phyloP scores from a whole-genome alignment of 768 basidiomycete species.

The Pulveroboletus sp. region DNA sequence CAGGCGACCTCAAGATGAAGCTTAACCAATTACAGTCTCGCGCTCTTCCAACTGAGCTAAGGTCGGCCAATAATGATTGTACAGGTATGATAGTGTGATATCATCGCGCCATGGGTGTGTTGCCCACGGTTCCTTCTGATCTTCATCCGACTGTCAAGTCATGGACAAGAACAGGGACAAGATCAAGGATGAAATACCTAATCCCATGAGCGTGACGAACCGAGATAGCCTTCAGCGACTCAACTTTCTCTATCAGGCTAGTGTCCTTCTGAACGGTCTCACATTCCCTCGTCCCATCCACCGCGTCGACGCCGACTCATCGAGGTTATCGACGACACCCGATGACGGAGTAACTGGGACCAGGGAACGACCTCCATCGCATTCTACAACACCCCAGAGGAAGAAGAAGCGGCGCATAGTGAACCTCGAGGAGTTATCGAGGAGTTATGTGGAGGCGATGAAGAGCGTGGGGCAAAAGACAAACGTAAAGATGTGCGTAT shows the following conservation, averaged over 20 bases:
- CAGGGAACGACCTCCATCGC: not conserved
- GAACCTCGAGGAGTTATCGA: slow-evolving; percentile 50
- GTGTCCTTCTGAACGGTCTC: slow-evolving; percentile 51
- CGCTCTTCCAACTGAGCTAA: slow-evolving; percentile 48
- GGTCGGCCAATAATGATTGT: slow-evolving; percentile 11
- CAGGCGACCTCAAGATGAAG: slow-evolving; percentile 41
- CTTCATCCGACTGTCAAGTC: not conserved
- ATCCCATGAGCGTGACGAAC: slow-evolving; percentile 54
- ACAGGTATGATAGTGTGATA: no score
- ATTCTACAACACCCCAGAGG: not conserved
- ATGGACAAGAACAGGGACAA: slow-evolving; percentile 70
- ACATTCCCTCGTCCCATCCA: slow-evolving; percentile 8
- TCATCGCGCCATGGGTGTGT: no score
- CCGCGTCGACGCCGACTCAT: not conserved
- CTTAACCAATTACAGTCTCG: slow-evolving; percentile 39
- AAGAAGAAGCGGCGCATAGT: slow-evolving; percentile 28
- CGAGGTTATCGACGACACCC: not conserved
- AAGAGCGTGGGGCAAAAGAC: slow-evolving; percentile 68
- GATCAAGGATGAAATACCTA: slow-evolving; percentile 52
- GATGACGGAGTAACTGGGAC: not conserved
- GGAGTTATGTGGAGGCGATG: slow-evolving; percentile 63
- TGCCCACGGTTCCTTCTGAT: no score
- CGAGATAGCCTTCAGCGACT: slow-evolving; percentile 77
- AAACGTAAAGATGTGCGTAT: slow-evolving; percentile 65
- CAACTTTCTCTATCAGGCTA: slow-evolving; percentile 83